Evolutionary conservation across 140 eudicot genomes (phyloP).

Genomic region (Bidens hawaiensis): DNA sequence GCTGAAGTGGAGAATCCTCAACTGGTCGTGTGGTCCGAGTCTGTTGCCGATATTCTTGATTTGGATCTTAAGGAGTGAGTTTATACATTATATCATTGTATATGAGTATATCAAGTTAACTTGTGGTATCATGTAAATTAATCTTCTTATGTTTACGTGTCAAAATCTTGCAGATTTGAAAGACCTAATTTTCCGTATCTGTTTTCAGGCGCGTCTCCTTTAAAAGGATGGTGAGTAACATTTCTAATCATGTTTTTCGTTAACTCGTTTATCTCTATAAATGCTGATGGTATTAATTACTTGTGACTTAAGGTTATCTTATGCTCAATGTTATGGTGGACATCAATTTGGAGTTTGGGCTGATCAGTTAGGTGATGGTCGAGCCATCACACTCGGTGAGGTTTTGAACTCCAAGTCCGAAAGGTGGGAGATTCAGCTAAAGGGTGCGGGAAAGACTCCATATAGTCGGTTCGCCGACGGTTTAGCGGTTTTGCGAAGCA

Average conservation of each 20-base stretch:
- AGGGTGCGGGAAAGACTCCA: conserved; percentile 95
- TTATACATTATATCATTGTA: background rate
- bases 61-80: conserved; percentile 85
- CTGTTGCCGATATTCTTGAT: conserved; percentile 74
- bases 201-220: conserved; percentile 72
- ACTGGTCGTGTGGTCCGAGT: conserved; percentile 87
- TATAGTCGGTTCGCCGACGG: conserved; percentile 98
- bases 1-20: conserved; percentile 81
- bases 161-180: conserved; percentile 48
- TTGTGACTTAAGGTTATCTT: conserved; percentile 45
- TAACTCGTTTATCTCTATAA: background rate
- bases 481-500: conserved; percentile 82
- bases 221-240: conserved; percentile 64
- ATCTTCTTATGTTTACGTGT: conserved; percentile 1
- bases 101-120: background rate
- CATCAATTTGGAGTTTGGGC: conserved; percentile 98
- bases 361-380: conserved; percentile 92
- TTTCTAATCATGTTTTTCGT: background rate
- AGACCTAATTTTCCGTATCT: conserved; percentile 67
- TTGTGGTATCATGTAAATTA: background rate
- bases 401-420: conserved; percentile 56
- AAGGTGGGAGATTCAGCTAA: conserved; percentile 92
- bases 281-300: background rate
- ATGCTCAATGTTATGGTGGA: conserved; percentile 94
- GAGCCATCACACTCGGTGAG: conserved; percentile 89